Evolutionary conservation across 257 asterid genomes (phyloP).

Genomic region (Solanum etuberosum): DNA sequence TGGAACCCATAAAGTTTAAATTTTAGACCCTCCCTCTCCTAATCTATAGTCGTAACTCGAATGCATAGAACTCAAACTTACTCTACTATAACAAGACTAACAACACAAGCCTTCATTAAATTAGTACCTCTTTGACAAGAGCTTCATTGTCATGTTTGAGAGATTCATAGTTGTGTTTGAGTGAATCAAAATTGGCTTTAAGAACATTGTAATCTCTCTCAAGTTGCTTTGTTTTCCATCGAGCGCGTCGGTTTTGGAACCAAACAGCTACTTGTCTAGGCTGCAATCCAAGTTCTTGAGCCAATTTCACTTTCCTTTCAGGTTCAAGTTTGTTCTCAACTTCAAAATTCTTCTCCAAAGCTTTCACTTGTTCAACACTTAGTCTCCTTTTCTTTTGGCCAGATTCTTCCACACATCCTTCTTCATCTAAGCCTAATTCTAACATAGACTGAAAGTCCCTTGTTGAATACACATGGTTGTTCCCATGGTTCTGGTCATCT

Average conservation of each 20-base stretch:
- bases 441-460: slow-evolving; percentile 66
- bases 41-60: not conserved
- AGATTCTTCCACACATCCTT: slow-evolving; percentile 55
- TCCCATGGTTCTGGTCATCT: slow-evolving; percentile 28
- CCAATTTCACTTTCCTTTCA: slow-evolving; percentile 73
- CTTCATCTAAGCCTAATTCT: slow-evolving; percentile 63
- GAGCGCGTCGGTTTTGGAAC: slow-evolving; percentile 93
- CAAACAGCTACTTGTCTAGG: slow-evolving; percentile 95
- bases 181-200: slow-evolving; percentile 57
- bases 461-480: slow-evolving; percentile 18
- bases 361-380: slow-evolving; percentile 71
- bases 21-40: not conserved
- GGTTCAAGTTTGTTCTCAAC: slow-evolving; percentile 90
- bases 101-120: not conserved
- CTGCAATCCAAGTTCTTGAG: slow-evolving; percentile 79
- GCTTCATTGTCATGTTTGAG: slow-evolving; percentile 57
- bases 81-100: not conserved
- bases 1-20: not conserved
- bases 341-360: slow-evolving; percentile 82
- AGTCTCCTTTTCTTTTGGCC: slow-evolving; percentile 72
- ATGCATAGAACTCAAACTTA: not conserved
- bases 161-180: slow-evolving; percentile 36
- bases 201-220: slow-evolving; percentile 75
- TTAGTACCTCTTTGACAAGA: slow-evolving; percentile 46
- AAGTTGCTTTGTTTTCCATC: slow-evolving; percentile 83